Percentiles rank a stretch among this genome's conserved stretches.
Conservation (phyloP, 2,329 filamentous ascomycete genomes). For the Aspergillus versicolor region DNA sequence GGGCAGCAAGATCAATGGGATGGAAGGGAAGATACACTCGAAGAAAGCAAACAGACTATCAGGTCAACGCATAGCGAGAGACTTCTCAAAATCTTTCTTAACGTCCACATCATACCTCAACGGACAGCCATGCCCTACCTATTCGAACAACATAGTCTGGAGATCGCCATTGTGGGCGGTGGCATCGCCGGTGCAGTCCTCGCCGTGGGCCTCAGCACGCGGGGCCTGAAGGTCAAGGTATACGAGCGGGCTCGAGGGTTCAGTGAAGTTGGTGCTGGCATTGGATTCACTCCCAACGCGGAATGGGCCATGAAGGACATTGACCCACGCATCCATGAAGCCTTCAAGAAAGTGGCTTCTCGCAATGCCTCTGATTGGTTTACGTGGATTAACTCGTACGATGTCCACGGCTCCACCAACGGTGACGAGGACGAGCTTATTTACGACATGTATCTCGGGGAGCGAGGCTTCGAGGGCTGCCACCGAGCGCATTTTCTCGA, state of each 20-base stretch:
- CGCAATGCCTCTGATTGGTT: too few species aligned
- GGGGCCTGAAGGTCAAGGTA: neutral
- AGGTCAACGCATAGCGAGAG: too few species aligned
- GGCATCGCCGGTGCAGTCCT: constrained; percentile 10
- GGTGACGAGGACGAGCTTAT: neutral
- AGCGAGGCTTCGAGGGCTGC: neutral
- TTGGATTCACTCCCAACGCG: constrained; percentile 1
- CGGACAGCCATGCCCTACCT: too few species aligned
- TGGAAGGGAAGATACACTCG: too few species aligned
- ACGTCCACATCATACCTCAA: too few species aligned
- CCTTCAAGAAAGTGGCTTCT: neutral
- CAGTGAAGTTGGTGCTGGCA: constrained; percentile 5
- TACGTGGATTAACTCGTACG: too few species aligned
- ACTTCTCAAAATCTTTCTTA: too few species aligned
- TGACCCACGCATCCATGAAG: neutral
- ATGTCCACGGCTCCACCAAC: too few species aligned
- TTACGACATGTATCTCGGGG: neutral
- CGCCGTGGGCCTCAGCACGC: constrained; percentile 7
- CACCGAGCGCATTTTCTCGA: neutral
- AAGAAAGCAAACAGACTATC: too few species aligned
- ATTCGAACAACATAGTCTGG: too few species aligned
- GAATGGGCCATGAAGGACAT: neutral
- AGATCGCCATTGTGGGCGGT: constrained; percentile 11
- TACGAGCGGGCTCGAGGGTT: constrained; percentile 4
- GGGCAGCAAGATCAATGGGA: too few species aligned